Evolutionary conservation across 306 rosid genomes (phyloP).

Genomic region (Trifolium repens): DNA sequence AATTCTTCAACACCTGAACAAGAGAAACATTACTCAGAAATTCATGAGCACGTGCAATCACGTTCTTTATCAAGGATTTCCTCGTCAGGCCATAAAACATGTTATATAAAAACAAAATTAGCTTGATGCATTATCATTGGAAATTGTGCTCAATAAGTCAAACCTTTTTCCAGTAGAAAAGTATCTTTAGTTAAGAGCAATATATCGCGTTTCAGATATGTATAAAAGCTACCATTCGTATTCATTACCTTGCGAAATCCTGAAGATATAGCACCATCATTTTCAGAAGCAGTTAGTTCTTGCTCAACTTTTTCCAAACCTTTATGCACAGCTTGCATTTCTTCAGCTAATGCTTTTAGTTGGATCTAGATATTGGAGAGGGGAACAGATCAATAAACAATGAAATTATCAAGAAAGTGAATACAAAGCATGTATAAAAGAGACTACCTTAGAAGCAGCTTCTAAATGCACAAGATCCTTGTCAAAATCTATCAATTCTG

Average conservation of each 20-base stretch:
- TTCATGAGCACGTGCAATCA: conserved; percentile 9
- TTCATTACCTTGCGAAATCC: conserved; percentile 83
- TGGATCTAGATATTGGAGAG: conserved; percentile 69
- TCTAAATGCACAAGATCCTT: conserved; percentile 93
- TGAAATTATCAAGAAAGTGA: conserved; percentile 35
- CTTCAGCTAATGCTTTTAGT: conserved; percentile 97
- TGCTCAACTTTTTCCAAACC: conserved; percentile 98
- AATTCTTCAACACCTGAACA: conserved; percentile 84
- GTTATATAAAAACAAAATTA: conserved; percentile 22
- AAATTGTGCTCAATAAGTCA: neutral
- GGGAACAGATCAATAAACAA: conserved; percentile 27
- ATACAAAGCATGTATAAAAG: conserved; percentile 33
- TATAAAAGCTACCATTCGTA: conserved; percentile 22
- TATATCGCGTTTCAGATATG: neutral
- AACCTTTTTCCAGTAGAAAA: neutral
- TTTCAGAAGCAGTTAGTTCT: conserved; percentile 86
- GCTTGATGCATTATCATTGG: conserved; percentile 14
- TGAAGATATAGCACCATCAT: conserved; percentile 78
- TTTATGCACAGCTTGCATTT: conserved; percentile 99
- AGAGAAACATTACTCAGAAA: conserved; percentile 37
- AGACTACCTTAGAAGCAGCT: conserved; percentile 93
- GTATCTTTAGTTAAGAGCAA: neutral
- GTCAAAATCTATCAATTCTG: conserved; percentile 91
- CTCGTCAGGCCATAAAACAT: conserved; percentile 14
- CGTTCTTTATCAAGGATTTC: conserved; percentile 7